Base-by-base conservation (phyloP, 768 basidiomycete species). In the Hericium rajendrae region DNA sequence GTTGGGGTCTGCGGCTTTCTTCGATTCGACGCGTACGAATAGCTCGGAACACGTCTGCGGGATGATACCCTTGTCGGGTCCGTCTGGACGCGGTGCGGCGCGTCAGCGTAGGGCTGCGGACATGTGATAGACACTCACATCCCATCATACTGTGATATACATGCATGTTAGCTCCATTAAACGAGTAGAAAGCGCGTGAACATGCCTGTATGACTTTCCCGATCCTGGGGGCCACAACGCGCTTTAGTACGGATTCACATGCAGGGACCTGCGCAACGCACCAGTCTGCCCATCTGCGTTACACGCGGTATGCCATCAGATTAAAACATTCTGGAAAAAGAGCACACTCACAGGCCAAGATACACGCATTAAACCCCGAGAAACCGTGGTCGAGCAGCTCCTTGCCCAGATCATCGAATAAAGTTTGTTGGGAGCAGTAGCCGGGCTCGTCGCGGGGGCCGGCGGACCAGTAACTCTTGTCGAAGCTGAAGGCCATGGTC, bases 391-490 rank as follows among this genome's bases (percentile, higher is more conserved):
- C 91, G 64, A 99, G 76, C 54, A 99, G 72, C 67, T 97, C 95
- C 71, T 87, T 88, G 46, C 95, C 95, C 38, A 98, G 71, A 74
- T 98, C 95, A 63, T 93, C 84, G 71, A 91, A 97, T 57, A 98
- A 75, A 0, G 94, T 97, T 70, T 95, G 86, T 66, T 99, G 95
- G 4, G 88, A 91, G 63, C 93, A 94, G 68, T 97, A 98, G 13
- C 79, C 77, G 0, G 91, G 86, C 57, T 97, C 95, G 67, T 94
- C 89, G 65, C 90, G 78, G 10, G 88, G 78, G 1, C 94, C 91
- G 13, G 93, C 93, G 41, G 92, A 94, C 94, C 94, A 95, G 71
- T 97, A 98, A 55, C 88, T 90, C 79, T 94, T 95, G 80, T 98
- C 95, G 64, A 97, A 98, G 60, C 88, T 87, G 72, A 98, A 98